A percentile compares a stretch with the other conserved stretches of the same genome.
Conservation (phyloP, 208 protist species). For the Wallacemonas sp. region DNA sequence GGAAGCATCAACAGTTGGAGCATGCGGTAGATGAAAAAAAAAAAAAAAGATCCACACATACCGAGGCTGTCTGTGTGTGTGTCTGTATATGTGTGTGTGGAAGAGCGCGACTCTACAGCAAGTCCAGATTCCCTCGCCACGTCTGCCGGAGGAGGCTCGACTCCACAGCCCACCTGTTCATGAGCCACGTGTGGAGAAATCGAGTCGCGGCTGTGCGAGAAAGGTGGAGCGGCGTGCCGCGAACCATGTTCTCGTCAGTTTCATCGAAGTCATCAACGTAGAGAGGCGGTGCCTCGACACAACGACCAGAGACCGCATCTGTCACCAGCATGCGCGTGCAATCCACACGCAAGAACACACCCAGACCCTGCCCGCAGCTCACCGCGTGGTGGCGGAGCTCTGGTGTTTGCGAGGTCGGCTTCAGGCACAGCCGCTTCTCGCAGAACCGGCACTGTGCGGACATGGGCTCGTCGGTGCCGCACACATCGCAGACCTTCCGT, state of each 20-base stretch:
- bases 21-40: too few species aligned
- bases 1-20: too few species aligned
- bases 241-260: slow-evolving; percentile 26
- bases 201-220: slow-evolving; percentile 23
- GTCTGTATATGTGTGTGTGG: neutral
- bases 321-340: slow-evolving; percentile 44
- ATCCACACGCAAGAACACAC: slow-evolving; percentile 48
- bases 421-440: slow-evolving; percentile 40
- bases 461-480: slow-evolving; percentile 22
- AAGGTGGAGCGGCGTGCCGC: slow-evolving; percentile 33
- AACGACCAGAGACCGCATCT: slow-evolving; percentile 35
- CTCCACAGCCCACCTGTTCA: slow-evolving; percentile 58
- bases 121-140: slow-evolving; percentile 18
- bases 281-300: slow-evolving; percentile 28
- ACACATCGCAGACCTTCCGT: slow-evolving; percentile 29
- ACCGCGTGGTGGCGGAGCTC: slow-evolving; percentile 64
- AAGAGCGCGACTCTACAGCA: slow-evolving; percentile 28
- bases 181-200: slow-evolving; percentile 63
- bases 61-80: neutral
- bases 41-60: slow-evolving; percentile 1
- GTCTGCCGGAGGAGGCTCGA: slow-evolving; percentile 47
- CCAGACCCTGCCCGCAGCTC: slow-evolving; percentile 48
- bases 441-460: slow-evolving; percentile 67
- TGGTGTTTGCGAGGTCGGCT: slow-evolving; percentile 13
- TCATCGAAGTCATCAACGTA: slow-evolving; percentile 79